Percentiles rank a stretch among this genome's conserved stretches.
These are phyloP conservation scores for Phanerochaete carnosa DNA, from an alignment of 768 basidiomycete species.

Conservation along the genomic window DNA sequence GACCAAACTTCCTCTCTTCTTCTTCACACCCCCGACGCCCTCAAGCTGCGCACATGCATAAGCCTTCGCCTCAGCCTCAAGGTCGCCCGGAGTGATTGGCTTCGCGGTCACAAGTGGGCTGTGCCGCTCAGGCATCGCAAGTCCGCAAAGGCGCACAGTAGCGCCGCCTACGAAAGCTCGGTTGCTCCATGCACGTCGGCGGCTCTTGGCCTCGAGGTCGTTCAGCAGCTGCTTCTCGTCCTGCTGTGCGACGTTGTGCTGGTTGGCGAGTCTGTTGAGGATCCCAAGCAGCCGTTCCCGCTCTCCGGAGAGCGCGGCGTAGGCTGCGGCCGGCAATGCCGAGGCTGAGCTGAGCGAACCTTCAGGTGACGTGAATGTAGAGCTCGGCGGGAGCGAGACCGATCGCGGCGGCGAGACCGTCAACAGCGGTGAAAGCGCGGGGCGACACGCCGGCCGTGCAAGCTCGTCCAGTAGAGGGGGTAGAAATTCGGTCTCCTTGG, in stretches of 20 bases:
- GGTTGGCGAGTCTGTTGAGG: constrained; percentile 37
- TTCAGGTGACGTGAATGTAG: not conserved
- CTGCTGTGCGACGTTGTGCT: constrained; percentile 36
- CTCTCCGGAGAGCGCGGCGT: constrained; percentile 23
- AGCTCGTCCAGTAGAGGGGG: not conserved
- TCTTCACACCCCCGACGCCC: not conserved
- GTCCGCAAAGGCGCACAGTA: constrained; percentile 36
- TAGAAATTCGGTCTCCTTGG: not conserved
- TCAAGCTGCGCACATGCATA: not conserved
- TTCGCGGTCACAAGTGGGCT: constrained; percentile 42
- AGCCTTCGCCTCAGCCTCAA: not conserved
- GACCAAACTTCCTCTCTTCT: constrained; percentile 14
- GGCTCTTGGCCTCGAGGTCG: constrained; percentile 54
- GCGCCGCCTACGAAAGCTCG: constrained; percentile 39
- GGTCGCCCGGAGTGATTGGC: constrained; percentile 1
- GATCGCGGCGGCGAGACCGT: constrained; percentile 2
- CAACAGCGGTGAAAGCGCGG: not conserved
- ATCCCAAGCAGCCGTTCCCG: constrained; percentile 29
- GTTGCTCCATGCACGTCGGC: constrained; percentile 67
- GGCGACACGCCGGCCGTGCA: not conserved
- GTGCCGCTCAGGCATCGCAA: constrained; percentile 47
- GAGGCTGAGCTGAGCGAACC: not conserved
- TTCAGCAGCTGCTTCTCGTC: constrained; percentile 29
- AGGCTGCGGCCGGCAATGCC: constrained; percentile 24
- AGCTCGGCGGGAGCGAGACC: not conserved